Conservation (phyloP, 768 basidiomycete species). For the Tephrocybe sp. region DNA sequence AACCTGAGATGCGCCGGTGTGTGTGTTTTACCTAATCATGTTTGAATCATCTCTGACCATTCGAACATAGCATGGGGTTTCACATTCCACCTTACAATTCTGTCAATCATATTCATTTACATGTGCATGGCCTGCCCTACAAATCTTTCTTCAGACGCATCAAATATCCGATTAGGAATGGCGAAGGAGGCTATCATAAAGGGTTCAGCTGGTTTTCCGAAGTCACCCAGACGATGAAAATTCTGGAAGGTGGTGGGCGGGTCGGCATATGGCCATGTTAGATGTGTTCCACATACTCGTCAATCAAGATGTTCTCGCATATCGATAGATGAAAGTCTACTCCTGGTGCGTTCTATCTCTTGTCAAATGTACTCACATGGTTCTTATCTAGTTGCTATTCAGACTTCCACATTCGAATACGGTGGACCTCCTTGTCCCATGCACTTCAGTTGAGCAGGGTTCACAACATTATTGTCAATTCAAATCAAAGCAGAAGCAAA, state of each 20-base stretch:
- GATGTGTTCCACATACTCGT: neutral
- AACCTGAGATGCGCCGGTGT: constrained; percentile 43
- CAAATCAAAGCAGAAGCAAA: no score
- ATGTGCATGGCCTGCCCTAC: constrained; percentile 71
- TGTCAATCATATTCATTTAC: constrained; percentile 71
- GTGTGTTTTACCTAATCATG: neutral
- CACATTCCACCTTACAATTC: constrained; percentile 80
- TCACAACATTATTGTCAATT: no score
- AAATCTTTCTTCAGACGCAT: constrained; percentile 29
- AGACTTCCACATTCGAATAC: neutral
- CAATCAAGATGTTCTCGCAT: neutral
- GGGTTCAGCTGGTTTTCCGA: constrained; percentile 75
- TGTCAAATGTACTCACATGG: neutral
- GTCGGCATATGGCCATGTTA: constrained; percentile 52
- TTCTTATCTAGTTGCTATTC: neutral
- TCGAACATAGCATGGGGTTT: constrained; percentile 61
- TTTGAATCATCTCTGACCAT: constrained; percentile 3
- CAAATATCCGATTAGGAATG: constrained; percentile 49
- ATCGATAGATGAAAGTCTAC: neutral
- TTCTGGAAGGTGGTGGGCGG: constrained; percentile 52
- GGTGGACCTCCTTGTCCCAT: no score
- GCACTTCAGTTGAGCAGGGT: no score
- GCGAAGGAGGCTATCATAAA: constrained; percentile 44
- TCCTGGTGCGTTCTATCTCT: neutral
- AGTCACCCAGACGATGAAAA: constrained; percentile 53